These are phyloP conservation scores for Suillus variegatus DNA, from an alignment of 768 basidiomycete genomes.

Conservation along the genomic window DNA sequence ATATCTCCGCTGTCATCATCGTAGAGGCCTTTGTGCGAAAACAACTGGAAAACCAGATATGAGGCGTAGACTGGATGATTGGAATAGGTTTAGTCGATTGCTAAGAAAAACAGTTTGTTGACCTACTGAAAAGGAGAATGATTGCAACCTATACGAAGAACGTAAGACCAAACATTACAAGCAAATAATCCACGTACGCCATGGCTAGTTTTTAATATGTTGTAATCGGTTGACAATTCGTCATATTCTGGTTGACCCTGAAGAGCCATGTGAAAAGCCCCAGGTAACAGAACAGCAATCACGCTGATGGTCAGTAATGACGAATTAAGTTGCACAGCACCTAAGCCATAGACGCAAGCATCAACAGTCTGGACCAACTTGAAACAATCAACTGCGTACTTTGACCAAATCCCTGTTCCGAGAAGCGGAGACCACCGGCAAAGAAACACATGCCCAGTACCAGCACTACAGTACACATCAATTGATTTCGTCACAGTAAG, in stretches of 20 bases:
- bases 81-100: background rate
- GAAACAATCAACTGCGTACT: slow-evolving; percentile 43
- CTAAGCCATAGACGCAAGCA: slow-evolving; percentile 33
- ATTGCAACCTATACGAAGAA: slow-evolving; percentile 58
- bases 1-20: slow-evolving; percentile 43
- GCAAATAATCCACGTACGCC: slow-evolving; percentile 51
- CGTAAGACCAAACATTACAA: background rate
- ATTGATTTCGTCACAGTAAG: background rate
- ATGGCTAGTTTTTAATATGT: slow-evolving; percentile 73
- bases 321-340: slow-evolving; percentile 72
- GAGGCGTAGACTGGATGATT: slow-evolving; percentile 57
- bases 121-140: slow-evolving; percentile 73
- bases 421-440: slow-evolving; percentile 74
- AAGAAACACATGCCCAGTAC: slow-evolving; percentile 90
- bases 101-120: background rate
- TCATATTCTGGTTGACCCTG: slow-evolving; percentile 20
- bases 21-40: slow-evolving; percentile 78
- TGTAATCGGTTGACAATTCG: slow-evolving; percentile 36
- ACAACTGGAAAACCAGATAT: slow-evolving; percentile 79
- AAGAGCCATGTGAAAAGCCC: slow-evolving; percentile 72
- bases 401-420: slow-evolving; percentile 75
- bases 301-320: slow-evolving; percentile 76
- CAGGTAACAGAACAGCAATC: slow-evolving; percentile 75
- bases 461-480: slow-evolving; percentile 52
- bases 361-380: background rate